Evolutionary conservation across 106 monocot genomes (phyloP).

Genomic region (Phalaenopsis aphrodite): DNA sequence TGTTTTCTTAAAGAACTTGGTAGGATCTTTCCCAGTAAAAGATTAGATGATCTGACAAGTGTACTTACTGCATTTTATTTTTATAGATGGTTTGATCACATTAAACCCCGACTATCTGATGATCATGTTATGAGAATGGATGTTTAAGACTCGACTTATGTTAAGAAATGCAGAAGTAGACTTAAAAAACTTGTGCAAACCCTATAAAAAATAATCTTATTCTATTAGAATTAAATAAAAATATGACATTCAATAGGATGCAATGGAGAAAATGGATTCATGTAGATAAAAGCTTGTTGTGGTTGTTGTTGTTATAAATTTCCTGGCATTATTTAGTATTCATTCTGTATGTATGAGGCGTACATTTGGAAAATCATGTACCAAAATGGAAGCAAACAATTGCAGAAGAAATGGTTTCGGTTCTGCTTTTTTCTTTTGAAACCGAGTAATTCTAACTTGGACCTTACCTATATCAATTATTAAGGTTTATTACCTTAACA

Average conservation of each 20-base stretch:
- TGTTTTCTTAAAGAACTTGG: neutral
- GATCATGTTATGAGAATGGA: no score
- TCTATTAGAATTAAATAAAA: no score
- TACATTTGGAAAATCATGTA: neutral
- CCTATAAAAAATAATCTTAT: no score
- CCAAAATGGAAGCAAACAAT: neutral
- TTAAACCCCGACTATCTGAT: no score
- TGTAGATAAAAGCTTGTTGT: no score
- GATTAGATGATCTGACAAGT: neutral
- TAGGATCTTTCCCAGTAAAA: neutral
- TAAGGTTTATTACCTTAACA: slow-evolving; percentile 39
- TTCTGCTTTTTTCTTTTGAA: neutral
- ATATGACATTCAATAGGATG: no score
- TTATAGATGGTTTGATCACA: neutral
- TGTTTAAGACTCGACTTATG: no score
- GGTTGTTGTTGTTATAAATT: neutral
- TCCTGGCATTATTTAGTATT: neutral
- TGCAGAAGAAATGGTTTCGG: neutral
- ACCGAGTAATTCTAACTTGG: neutral
- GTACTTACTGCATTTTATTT: neutral
- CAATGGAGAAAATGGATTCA: no score
- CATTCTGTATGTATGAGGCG: neutral
- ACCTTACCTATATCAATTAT: neutral
- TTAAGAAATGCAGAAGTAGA: no score
- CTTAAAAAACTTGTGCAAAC: no score